Evolutionary conservation across 2,329 filamentous ascomycete species (phyloP).

Genomic region (Penicillium sclerotigenum): DNA sequence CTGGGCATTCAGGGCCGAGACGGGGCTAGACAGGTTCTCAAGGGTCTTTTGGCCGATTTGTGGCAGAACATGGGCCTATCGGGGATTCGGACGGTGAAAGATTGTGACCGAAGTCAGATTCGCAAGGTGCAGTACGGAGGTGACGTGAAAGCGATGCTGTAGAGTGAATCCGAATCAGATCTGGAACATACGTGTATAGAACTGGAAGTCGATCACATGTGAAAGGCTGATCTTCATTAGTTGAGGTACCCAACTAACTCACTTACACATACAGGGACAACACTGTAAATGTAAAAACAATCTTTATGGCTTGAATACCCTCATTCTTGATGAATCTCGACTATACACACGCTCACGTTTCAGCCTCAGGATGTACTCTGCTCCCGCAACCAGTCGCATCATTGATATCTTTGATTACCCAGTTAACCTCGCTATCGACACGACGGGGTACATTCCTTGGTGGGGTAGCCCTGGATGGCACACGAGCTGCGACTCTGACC

Average conservation of each 20-base stretch:
- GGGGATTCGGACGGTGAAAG: conserved; percentile 45
- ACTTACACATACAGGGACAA: neutral
- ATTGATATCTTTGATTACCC: conserved; percentile 43
- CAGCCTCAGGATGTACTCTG: conserved; percentile 34
- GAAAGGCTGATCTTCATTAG: neutral
- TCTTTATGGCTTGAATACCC: neutral
- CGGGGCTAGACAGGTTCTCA: conserved; percentile 53
- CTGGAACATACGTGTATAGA: neutral
- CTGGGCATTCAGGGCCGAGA: conserved; percentile 54
- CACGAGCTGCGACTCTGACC: conserved; percentile 45
- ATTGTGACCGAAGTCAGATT: conserved; percentile 35
- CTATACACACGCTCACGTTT: neutral
- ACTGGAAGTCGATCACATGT: conserved; percentile 5
- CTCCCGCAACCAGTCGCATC: conserved; percentile 46
- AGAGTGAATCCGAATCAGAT: conserved; percentile 3
- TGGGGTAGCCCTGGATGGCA: conserved; percentile 44
- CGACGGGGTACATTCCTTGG: conserved; percentile 45
- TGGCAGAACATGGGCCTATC: conserved; percentile 57
- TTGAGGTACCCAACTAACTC: neutral
- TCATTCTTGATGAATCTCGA: neutral
- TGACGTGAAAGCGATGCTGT: conserved; percentile 36
- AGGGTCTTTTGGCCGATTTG: conserved; percentile 51
- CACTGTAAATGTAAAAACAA: neutral
- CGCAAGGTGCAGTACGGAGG: conserved; percentile 37
- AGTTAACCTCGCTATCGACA: conserved; percentile 46